phyloP scores from a whole-genome alignment of 176 grass and related monocot genomes.

The Triticum aestivum region IWGSC_CS_RefSeq_v2.1 NC_057798.1:700934103-700934602 shows the following conservation, averaged over 20 bases:
- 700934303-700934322: neutral
- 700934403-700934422: conserved; percentile 47
- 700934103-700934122: too few species aligned
- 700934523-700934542: conserved; percentile 58
- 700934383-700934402: conserved; percentile 27
- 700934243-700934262: conserved; percentile 55
- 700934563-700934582: conserved; percentile 40
- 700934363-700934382: conserved; percentile 36
- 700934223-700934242: conserved; percentile 46
- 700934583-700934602: conserved; percentile 34
- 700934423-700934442: conserved; percentile 51
- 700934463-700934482: conserved; percentile 49
- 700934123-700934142: too few species aligned
- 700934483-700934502: conserved; percentile 56
- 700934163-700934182: conserved; percentile 37
- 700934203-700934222: conserved; percentile 55
- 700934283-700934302: conserved; percentile 7
- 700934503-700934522: conserved; percentile 40
- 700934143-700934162: too few species aligned
- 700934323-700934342: neutral
- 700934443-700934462: conserved; percentile 43
- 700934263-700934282: conserved; percentile 73
- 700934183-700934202: conserved; percentile 56
- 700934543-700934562: conserved; percentile 29
- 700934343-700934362: neutral